Conservation (phyloP, 495 filamentous ascomycete genomes). For the Aspergillus kassunensis region DNA sequence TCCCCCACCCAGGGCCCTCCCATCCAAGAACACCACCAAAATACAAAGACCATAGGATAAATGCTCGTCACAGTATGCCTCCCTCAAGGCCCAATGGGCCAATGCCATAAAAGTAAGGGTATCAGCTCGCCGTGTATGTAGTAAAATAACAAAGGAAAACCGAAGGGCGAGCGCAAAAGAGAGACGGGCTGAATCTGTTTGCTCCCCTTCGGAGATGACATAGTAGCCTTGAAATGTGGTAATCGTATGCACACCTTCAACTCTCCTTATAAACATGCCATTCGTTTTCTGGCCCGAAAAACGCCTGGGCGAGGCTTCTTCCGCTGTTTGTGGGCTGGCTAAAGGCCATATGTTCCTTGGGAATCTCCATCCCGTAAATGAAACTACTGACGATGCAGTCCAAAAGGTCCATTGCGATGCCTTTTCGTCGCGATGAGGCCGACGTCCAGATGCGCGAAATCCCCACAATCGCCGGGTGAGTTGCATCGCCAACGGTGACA, state of each 20-base stretch:
- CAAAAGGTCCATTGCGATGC: slow-evolving; percentile 58
- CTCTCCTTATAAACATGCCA: slow-evolving; percentile 53
- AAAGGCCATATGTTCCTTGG: slow-evolving; percentile 63
- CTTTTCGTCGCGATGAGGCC: slow-evolving; percentile 52
- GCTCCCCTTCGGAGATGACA: background rate
- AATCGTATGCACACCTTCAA: slow-evolving; percentile 8
- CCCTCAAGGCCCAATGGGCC: slow-evolving; percentile 18
- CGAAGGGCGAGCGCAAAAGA: slow-evolving; percentile 8
- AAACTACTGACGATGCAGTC: slow-evolving; percentile 60
- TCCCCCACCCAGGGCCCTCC: slow-evolving; percentile 5
- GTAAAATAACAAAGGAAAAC: slow-evolving; percentile 11
- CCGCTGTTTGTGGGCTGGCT: slow-evolving; percentile 75
- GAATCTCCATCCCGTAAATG: slow-evolving; percentile 62
- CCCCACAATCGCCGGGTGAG: slow-evolving; percentile 55
- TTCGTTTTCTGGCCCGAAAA: slow-evolving; percentile 50
- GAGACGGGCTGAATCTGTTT: background rate
- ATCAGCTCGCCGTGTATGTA: slow-evolving; percentile 23
- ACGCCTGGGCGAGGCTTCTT: slow-evolving; percentile 55
- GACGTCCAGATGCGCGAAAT: slow-evolving; percentile 74
- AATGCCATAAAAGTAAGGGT: slow-evolving; percentile 23
- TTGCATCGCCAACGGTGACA: slow-evolving; percentile 37
- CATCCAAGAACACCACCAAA: slow-evolving; percentile 17
- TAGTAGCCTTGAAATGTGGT: background rate
- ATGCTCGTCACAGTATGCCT: slow-evolving; percentile 22
- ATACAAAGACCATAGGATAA: slow-evolving; percentile 20